Conservation (phyloP, 2,329 filamentous ascomycete genomes). For the Trichoderma pleuroti region DNA sequence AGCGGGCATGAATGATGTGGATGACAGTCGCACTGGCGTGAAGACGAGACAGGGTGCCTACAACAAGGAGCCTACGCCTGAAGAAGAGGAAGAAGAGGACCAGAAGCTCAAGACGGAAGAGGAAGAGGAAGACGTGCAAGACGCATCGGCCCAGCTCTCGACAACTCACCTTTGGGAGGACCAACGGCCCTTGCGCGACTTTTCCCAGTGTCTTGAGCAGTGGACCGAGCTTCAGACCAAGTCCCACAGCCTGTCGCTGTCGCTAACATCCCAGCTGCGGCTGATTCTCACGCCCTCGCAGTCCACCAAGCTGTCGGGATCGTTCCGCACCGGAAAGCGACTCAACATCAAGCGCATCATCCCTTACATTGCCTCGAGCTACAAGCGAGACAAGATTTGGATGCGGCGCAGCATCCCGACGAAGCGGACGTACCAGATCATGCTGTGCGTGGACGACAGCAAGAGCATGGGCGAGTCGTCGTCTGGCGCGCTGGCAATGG, state of each 20-base stretch:
- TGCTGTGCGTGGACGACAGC: slow-evolving; percentile 95
- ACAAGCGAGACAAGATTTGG: slow-evolving; percentile 99
- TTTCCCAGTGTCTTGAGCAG: slow-evolving; percentile 61
- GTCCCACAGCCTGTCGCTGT: slow-evolving; percentile 81
- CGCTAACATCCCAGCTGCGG: slow-evolving; percentile 89
- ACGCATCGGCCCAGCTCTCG: slow-evolving; percentile 62
- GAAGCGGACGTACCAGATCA: slow-evolving; percentile 93
- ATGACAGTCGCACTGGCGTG: slow-evolving; percentile 58
- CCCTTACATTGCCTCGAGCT: slow-evolving; percentile 95
- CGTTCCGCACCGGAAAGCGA: slow-evolving; percentile 95
- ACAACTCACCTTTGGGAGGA: slow-evolving; percentile 64
- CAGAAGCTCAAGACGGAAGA: slow-evolving; percentile 43
- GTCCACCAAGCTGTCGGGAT: slow-evolving; percentile 91
- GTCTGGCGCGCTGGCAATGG: slow-evolving; percentile 78
- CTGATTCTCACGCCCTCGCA: slow-evolving; percentile 93
- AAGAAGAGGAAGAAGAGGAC: slow-evolving; percentile 34
- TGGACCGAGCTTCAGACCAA: slow-evolving; percentile 83
- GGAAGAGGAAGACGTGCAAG: slow-evolving; percentile 47
- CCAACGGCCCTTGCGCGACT: slow-evolving; percentile 43
- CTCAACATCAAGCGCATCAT: slow-evolving; percentile 99
- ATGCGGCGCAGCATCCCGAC: slow-evolving; percentile 89
- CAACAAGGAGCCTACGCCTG: slow-evolving; percentile 48
- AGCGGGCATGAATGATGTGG: slow-evolving; percentile 41
- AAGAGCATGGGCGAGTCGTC: slow-evolving; percentile 84
- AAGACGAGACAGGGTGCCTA: slow-evolving; percentile 58